Conservation (phyloP, 2,329 filamentous ascomycete genomes). For the Sclerotinia minor region DNA sequence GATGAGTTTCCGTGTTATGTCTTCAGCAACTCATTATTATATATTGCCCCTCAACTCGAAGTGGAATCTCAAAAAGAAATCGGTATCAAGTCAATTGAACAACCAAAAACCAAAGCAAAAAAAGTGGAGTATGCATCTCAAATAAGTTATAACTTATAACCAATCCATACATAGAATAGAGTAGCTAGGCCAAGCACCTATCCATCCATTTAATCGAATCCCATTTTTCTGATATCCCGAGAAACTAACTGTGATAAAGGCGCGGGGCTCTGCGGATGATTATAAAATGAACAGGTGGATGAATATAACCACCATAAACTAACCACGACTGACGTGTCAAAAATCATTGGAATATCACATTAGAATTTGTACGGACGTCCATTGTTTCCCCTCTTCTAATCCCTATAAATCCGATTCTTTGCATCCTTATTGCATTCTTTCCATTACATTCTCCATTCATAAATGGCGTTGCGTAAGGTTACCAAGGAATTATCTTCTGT, state of each 20-base stretch:
- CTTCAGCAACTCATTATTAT: not conserved
- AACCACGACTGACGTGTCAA: slow-evolving; percentile 40
- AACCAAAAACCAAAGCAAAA: not conserved
- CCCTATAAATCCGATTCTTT: not conserved
- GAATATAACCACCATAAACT: not conserved
- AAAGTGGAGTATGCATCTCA: not conserved
- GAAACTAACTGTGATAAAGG: not conserved
- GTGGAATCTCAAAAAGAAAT: not conserved
- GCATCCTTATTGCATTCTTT: not conserved
- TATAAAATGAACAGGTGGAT: slow-evolving; percentile 28
- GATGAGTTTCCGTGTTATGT: not conserved
- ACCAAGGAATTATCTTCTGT: slow-evolving; percentile 3
- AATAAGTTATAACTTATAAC: not conserved
- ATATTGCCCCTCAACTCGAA: not conserved
- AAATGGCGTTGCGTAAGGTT: not conserved
- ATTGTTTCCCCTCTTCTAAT: slow-evolving; percentile 26
- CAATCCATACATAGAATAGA: not conserved
- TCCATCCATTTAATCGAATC: not conserved
- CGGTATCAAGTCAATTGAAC: not conserved
- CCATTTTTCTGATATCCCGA: not conserved
- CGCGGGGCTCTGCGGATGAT: slow-evolving; percentile 33
- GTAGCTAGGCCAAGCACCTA: not conserved
- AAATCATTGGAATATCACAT: slow-evolving; percentile 18
- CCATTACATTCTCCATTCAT: not conserved
- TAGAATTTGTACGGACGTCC: not conserved